These are phyloP conservation scores for Cyathus striatus DNA, from an alignment of 768 basidiomycete species.

Conservation along the genomic window DNA sequence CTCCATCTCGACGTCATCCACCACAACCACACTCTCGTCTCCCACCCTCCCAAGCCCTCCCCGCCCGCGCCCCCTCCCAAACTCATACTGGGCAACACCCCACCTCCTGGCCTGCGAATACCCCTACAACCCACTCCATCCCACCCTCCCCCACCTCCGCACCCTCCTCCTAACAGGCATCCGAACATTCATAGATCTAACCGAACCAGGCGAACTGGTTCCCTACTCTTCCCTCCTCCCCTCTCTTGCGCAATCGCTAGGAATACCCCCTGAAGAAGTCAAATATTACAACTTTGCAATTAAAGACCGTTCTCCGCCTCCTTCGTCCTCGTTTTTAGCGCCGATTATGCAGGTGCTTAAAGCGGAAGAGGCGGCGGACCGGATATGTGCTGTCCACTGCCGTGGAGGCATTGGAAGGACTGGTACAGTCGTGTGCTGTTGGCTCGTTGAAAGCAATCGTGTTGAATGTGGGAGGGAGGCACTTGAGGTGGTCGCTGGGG, in stretches of 20 bases:
- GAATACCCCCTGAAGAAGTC: slow-evolving; percentile 48
- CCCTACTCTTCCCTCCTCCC: slow-evolving; percentile 57
- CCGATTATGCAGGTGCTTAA: slow-evolving; percentile 52
- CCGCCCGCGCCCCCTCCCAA: slow-evolving; percentile 62
- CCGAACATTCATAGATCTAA: slow-evolving; percentile 80
- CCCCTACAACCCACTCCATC: slow-evolving; percentile 63
- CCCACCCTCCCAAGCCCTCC: too few species aligned
- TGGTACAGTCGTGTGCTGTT: slow-evolving; percentile 62
- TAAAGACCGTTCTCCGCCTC: slow-evolving; percentile 64
- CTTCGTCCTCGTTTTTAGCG: slow-evolving; percentile 53
- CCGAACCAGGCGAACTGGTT: slow-evolving; percentile 71
- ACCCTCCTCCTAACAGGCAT: slow-evolving; percentile 67
- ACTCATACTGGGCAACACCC: slow-evolving; percentile 80
- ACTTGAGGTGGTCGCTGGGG: slow-evolving; percentile 53
- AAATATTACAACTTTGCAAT: slow-evolving; percentile 81
- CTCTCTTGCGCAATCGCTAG: slow-evolving; percentile 46
- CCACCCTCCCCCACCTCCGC: slow-evolving; percentile 64
- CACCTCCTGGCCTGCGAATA: slow-evolving; percentile 77
- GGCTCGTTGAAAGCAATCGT: slow-evolving; percentile 64
- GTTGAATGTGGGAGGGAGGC: slow-evolving; percentile 64
- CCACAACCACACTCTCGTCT: too few species aligned
- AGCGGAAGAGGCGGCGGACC: slow-evolving; percentile 53
- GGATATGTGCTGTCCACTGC: slow-evolving; percentile 73
- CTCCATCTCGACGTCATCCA: too few species aligned
- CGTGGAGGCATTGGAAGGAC: slow-evolving; percentile 75